Evolutionary conservation across 2,329 filamentous ascomycete species (phyloP).

Genomic region (Cercospora sesami): DNA sequence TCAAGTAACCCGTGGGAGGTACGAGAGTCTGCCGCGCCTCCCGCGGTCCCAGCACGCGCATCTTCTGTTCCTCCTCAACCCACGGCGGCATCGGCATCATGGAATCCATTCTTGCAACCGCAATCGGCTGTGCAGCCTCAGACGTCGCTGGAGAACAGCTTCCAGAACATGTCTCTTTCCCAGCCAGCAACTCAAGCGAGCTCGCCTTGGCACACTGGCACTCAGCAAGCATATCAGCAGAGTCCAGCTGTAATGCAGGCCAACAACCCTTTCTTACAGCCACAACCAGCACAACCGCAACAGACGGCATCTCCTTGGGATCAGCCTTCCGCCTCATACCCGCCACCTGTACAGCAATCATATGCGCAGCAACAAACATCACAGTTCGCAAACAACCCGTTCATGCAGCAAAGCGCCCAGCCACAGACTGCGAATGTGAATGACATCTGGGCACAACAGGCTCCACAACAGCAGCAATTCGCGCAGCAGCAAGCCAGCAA

Average conservation of each 20-base stretch:
- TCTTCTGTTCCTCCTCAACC: constrained; percentile 37
- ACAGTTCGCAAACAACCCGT: constrained; percentile 48
- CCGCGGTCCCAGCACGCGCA: constrained; percentile 33
- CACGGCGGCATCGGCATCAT: constrained; percentile 46
- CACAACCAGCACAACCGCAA: constrained; percentile 31
- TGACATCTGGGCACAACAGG: constrained; percentile 44
- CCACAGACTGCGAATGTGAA: constrained; percentile 44
- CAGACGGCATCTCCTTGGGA: constrained; percentile 27
- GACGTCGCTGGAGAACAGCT: constrained; percentile 42
- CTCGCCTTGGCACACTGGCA: constrained; percentile 13
- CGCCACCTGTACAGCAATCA: constrained; percentile 28
- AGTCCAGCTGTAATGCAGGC: constrained; percentile 27
- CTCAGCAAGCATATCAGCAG: constrained; percentile 31
- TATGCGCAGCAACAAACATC: constrained; percentile 48
- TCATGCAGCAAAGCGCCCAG: constrained; percentile 41
- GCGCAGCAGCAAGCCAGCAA: constrained; percentile 21
- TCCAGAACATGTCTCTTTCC: constrained; percentile 72
- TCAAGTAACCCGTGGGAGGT: constrained; percentile 49
- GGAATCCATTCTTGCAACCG: constrained; percentile 67
- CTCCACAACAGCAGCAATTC: constrained; percentile 21
- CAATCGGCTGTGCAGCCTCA: constrained; percentile 30
- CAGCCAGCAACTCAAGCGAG: constrained; percentile 19
- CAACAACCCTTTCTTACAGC: constrained; percentile 36
- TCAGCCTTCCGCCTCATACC: constrained; percentile 20
- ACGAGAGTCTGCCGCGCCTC: constrained; percentile 39